phyloP scores from a whole-genome alignment of 768 basidiomycete genomes.

The Baorangia bicolor region DNA sequence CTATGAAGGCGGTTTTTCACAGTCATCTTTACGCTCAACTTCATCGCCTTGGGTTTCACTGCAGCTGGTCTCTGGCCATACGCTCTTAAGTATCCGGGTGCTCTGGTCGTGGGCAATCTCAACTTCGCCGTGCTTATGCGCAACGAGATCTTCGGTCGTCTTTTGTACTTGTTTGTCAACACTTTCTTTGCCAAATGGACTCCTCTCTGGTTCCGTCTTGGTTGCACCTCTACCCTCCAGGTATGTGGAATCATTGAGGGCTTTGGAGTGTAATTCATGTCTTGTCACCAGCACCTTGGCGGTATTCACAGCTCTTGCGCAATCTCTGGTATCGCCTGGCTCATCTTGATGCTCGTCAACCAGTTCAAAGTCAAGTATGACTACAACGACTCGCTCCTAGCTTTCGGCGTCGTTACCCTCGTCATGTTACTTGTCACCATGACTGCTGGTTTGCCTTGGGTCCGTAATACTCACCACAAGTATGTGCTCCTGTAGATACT shows the following conservation, averaged over 20 bases:
- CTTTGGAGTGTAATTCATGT: constrained; percentile 4
- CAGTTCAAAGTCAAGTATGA: constrained; percentile 49
- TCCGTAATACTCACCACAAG: constrained; percentile 82
- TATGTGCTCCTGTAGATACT: constrained; percentile 32
- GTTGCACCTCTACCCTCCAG: constrained; percentile 72
- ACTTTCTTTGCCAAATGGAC: constrained; percentile 83
- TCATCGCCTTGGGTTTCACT: constrained; percentile 58
- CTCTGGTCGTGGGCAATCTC: constrained; percentile 73
- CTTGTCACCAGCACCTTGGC: constrained; percentile 58
- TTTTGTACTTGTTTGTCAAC: constrained; percentile 69
- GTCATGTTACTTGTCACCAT: constrained; percentile 57
- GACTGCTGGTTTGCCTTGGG: constrained; percentile 72
- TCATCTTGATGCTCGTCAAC: constrained; percentile 59
- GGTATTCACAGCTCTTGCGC: constrained; percentile 81
- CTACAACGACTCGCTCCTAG: constrained; percentile 56
- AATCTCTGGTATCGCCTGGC: constrained; percentile 66
- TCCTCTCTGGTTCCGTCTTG: constrained; percentile 68
- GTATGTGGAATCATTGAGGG: constrained; percentile 28
- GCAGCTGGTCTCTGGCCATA: constrained; percentile 67
- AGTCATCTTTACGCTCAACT: constrained; percentile 57
- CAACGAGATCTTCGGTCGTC: constrained; percentile 81
- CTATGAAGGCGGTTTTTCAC: constrained; percentile 68
- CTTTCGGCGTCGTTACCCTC: constrained; percentile 60
- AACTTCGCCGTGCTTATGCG: constrained; percentile 71
- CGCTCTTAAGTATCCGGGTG: constrained; percentile 61